A percentile compares a stretch with the other conserved stretches of the same genome.
These are phyloP conservation scores for Nothophytophthora sp. DNA, from an alignment of 352 stramenopile species.

Conservation along the genomic window DNA sequence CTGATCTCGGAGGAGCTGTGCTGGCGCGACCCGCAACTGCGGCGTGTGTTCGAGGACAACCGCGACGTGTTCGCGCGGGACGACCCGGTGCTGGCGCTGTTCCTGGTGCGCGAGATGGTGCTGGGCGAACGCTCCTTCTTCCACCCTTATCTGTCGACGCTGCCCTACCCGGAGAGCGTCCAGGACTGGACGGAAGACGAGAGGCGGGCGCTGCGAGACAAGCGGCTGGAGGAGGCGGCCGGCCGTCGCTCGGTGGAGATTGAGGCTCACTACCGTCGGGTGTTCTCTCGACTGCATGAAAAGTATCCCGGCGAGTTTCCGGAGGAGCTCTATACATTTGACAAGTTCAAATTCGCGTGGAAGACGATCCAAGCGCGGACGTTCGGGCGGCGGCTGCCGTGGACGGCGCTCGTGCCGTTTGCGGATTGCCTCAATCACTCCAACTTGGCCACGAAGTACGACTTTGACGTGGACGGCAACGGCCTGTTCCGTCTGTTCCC, in stretches of 20 bases:
- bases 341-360: slow-evolving; percentile 84
- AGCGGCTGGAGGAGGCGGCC: slow-evolving; percentile 46
- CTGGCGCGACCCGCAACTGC: slow-evolving; percentile 50
- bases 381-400: slow-evolving; percentile 89
- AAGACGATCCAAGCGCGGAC: slow-evolving; percentile 91
- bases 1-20: slow-evolving; percentile 79
- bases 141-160: slow-evolving; percentile 83
- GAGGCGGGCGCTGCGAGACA: slow-evolving; percentile 71
- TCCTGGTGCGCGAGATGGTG: slow-evolving; percentile 79
- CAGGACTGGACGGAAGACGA: slow-evolving; percentile 81
- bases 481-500: slow-evolving; percentile 72
- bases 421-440: slow-evolving; percentile 92
- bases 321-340: slow-evolving; percentile 50
- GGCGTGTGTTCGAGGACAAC: slow-evolving; percentile 49
- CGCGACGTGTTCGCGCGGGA: slow-evolving; percentile 71
- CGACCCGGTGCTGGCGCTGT: slow-evolving; percentile 84
- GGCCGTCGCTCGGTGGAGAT: slow-evolving; percentile 57
- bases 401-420: slow-evolving; percentile 91
- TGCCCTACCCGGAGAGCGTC: slow-evolving; percentile 79
- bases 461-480: slow-evolving; percentile 63
- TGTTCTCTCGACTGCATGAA: slow-evolving; percentile 45
- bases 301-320: slow-evolving; percentile 58
- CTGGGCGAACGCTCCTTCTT: slow-evolving; percentile 77
- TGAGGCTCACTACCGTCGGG: slow-evolving; percentile 50
- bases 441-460: slow-evolving; percentile 91